Conservation (phyloP, 2,329 filamentous ascomycete genomes). For the Diaporthe caulivora region DNA sequence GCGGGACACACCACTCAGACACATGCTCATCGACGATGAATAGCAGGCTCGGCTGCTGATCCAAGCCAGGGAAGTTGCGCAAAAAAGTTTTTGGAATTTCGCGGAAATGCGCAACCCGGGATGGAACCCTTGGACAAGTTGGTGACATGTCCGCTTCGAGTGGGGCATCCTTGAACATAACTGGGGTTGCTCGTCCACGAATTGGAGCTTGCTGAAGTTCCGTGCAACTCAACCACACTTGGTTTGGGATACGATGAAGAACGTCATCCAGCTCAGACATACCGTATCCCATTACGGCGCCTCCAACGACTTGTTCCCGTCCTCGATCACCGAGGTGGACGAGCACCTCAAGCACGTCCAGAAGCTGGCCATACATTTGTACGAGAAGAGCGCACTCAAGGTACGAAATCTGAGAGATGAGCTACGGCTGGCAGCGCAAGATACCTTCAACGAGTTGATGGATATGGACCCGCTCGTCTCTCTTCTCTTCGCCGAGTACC, state of each 20-base stretch:
- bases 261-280: background rate
- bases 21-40: background rate
- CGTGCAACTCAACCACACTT: background rate
- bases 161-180: background rate
- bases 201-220: background rate
- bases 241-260: background rate
- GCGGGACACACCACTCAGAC: background rate
- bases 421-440: background rate
- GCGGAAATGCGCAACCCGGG: background rate
- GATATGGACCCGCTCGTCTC: background rate
- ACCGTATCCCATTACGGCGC: background rate
- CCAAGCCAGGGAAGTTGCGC: background rate
- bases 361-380: background rate
- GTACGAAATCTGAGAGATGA: background rate
- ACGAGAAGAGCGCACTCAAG: background rate
- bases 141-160: background rate
- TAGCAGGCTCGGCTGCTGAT: background rate
- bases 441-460: background rate
- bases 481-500: background rate
- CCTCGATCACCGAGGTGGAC: background rate
- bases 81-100: background rate
- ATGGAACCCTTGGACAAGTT: background rate
- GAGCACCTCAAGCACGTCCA: background rate
- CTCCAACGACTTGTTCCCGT: background rate
- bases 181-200: background rate